Evolutionary conservation across 257 asterid species (phyloP).

Genomic region (Cruciata laevipes): DNA sequence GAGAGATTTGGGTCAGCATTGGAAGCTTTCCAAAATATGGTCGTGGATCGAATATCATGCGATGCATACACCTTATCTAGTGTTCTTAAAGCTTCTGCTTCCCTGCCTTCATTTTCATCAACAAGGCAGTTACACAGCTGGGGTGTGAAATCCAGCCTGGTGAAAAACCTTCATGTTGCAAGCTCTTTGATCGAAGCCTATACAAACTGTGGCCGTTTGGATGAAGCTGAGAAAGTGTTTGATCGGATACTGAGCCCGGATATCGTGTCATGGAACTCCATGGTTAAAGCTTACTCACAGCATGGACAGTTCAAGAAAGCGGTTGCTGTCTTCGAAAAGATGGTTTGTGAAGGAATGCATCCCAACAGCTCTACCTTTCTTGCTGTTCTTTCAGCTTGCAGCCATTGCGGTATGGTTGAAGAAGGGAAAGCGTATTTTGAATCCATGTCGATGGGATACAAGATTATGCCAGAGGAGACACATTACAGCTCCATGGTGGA

Average conservation of each 20-base stretch:
- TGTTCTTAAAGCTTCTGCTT: conserved; percentile 16
- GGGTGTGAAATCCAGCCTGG: conserved; percentile 16
- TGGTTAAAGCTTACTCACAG: conserved; percentile 24
- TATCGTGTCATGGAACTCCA: conserved; percentile 13
- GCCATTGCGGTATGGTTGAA: conserved; percentile 25
- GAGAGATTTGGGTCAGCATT: conserved; percentile 11
- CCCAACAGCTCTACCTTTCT: conserved; percentile 23
- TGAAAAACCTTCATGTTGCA: conserved; percentile 17
- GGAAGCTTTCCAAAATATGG: conserved; percentile 14
- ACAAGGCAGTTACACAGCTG: conserved; percentile 25
- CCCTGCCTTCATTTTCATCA: conserved; percentile 13
- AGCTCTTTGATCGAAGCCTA: conserved; percentile 26
- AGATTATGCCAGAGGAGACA: conserved; percentile 19
- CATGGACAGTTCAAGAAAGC: conserved; percentile 14
- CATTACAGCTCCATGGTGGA: conserved; percentile 32
- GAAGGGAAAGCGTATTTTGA: conserved; percentile 19
- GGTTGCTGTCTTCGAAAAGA: conserved; percentile 13
- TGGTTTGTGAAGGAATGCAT: conserved; percentile 10
- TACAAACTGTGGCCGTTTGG: conserved; percentile 18
- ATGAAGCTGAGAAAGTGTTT: conserved; percentile 19
- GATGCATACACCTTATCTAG: conserved; percentile 23
- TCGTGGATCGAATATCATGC: conserved; percentile 5
- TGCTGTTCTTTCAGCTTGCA: conserved; percentile 19
- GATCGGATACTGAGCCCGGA: conserved; percentile 4
- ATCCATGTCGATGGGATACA: conserved; percentile 15